These are phyloP conservation scores for Salvia rosmarinus DNA, from an alignment of 257 asterid species.

Conservation along the genomic window DNA sequence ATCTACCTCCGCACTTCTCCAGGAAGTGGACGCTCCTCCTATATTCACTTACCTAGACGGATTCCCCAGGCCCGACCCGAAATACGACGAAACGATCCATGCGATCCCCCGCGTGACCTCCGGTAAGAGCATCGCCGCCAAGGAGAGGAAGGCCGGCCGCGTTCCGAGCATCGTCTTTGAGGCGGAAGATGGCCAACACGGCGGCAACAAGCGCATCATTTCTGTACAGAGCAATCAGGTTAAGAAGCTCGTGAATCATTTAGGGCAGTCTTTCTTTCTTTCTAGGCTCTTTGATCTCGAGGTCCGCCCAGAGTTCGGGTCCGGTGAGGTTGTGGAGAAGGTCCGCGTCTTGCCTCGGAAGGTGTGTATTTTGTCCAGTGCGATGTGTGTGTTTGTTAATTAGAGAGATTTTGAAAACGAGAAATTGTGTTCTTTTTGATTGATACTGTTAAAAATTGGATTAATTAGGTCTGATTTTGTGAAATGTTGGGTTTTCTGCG, in stretches of 20 bases:
- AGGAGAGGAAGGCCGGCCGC: slow-evolving; percentile 73
- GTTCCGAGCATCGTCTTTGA: slow-evolving; percentile 92
- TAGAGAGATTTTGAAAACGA: not conserved
- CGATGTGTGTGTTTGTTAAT: not conserved
- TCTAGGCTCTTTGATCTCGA: slow-evolving; percentile 79
- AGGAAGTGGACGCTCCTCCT: slow-evolving; percentile 36
- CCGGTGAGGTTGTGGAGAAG: slow-evolving; percentile 69
- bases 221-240: slow-evolving; percentile 85
- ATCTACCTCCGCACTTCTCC: slow-evolving; percentile 55
- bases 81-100: slow-evolving; percentile 68
- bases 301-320: slow-evolving; percentile 61
- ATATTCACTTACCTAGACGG: slow-evolving; percentile 60
- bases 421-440: not conserved
- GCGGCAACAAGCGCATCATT: slow-evolving; percentile 91
- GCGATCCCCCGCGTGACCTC: slow-evolving; percentile 73
- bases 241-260: slow-evolving; percentile 80
- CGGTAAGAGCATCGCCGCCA: slow-evolving; percentile 70
- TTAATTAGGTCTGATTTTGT: slow-evolving; percentile 10
- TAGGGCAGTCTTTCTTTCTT: slow-evolving; percentile 74
- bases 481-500: slow-evolving; percentile 1
- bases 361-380: slow-evolving; percentile 45
- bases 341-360: slow-evolving; percentile 84
- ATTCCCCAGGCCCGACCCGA: slow-evolving; percentile 79
- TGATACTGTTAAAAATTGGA: not conserved
- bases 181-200: slow-evolving; percentile 93